Conservation (phyloP, 176 grass and related monocot genomes). For the Typha latifolia region DNA sequence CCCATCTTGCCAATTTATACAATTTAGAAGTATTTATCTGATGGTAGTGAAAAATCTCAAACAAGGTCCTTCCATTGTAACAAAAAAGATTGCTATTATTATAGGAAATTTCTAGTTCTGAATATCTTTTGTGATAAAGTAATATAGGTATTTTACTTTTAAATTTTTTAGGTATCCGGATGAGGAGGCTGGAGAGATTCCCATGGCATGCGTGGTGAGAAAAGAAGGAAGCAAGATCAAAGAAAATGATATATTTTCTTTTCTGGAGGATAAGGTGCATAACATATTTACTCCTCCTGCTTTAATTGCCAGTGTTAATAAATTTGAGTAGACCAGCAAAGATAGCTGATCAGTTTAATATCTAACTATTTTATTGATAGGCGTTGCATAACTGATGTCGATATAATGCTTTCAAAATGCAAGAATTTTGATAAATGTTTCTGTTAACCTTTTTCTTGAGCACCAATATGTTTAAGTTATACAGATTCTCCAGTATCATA, state of each 20-base stretch:
- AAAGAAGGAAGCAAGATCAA: constrained; percentile 26
- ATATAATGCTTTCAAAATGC: not conserved
- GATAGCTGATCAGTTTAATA: not conserved
- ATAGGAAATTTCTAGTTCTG: no score
- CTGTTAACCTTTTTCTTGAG: no score
- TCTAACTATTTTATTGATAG: not conserved
- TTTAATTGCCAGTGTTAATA: not conserved
- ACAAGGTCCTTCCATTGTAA: no score
- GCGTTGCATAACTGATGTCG: not conserved
- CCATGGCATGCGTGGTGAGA: constrained; percentile 44
- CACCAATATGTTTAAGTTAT: no score
- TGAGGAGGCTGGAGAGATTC: constrained; percentile 48
- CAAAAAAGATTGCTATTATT: no score
- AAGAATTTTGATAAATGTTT: not conserved
- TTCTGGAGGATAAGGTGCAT: constrained; percentile 28
- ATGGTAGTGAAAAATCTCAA: no score
- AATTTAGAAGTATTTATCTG: no score
- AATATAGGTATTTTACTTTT: not conserved
- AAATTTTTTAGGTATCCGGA: constrained; percentile 34
- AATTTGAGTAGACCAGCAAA: not conserved
- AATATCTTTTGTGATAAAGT: no score
- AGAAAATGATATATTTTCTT: constrained; percentile 28
- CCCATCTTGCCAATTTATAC: no score
- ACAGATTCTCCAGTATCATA: no score
- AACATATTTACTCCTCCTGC: not conserved